Conservation (phyloP, 768 basidiomycete genomes). For the Boletus vermiculosoides region DNA sequence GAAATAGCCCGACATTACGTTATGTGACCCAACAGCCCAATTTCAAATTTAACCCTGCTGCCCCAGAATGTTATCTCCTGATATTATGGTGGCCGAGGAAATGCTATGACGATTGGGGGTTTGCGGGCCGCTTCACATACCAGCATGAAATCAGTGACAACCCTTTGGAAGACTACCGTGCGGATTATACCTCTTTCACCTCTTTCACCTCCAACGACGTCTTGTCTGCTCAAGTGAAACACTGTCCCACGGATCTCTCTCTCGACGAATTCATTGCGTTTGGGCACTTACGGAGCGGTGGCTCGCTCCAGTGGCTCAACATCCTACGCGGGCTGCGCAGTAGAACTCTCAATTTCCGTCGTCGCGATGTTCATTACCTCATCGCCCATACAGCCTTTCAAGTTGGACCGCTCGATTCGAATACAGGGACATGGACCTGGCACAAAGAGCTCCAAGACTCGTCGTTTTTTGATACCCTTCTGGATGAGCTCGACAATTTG, state of each 20-base stretch:
- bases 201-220: not conserved
- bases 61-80: too few species aligned
- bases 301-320: not conserved
- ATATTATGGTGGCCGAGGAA: too few species aligned
- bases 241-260: not conserved
- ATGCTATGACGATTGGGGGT: too few species aligned
- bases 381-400: not conserved
- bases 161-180: too few species aligned
- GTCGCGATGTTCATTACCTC: not conserved
- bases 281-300: not conserved
- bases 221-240: not conserved
- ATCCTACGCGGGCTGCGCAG: not conserved
- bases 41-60: too few species aligned
- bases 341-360: not conserved
- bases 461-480: not conserved
- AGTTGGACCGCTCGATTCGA: conserved; percentile 24
- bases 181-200: not conserved
- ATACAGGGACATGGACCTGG: not conserved
- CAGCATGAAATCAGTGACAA: not conserved
- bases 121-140: too few species aligned
- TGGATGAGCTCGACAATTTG: not conserved
- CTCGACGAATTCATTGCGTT: not conserved
- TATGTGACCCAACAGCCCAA: too few species aligned
- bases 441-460: not conserved
- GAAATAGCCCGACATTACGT: too few species aligned